Percentiles rank a stretch among this genome's conserved stretches.
Conservation (phyloP, 495 filamentous ascomycete species). For the Umbilicaria muhlenbergii region DNA sequence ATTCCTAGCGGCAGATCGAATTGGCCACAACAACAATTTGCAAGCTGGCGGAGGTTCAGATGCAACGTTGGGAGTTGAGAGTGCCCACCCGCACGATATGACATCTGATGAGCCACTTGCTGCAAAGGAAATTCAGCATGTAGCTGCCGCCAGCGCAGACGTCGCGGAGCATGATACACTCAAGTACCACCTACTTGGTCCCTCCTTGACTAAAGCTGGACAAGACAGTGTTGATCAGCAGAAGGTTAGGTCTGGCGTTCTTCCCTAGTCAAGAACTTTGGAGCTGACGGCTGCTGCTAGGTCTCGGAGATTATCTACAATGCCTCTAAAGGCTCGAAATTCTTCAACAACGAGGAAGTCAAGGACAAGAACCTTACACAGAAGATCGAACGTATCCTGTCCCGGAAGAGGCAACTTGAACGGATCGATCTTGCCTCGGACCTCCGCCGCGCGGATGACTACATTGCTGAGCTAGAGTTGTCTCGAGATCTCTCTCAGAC, state of each 20-base stretch:
- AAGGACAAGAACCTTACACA: conserved; percentile 69
- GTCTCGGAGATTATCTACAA: conserved; percentile 97
- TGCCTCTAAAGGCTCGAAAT: conserved; percentile 92
- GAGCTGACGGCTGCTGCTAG: conserved; percentile 16
- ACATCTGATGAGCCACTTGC: no score
- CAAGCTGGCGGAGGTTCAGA: no score
- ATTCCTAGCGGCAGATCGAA: no score
- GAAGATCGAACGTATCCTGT: conserved; percentile 71
- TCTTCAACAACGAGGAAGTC: conserved; percentile 80
- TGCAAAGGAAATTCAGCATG: no score
- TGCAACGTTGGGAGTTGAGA: no score
- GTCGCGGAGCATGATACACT: conserved; percentile 32
- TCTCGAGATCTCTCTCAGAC: conserved; percentile 69
- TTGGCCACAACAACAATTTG: no score
- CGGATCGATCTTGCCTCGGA: conserved; percentile 57
- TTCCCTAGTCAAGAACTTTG: neutral
- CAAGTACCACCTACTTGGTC: conserved; percentile 68
- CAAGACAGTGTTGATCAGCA: conserved; percentile 89
- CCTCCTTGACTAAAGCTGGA: conserved; percentile 85
- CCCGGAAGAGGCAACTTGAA: conserved; percentile 63
- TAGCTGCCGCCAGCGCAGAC: neutral
- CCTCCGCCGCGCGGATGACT: conserved; percentile 61
- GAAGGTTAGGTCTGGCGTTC: conserved; percentile 35
- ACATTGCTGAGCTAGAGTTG: conserved; percentile 62
- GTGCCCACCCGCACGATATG: no score